A percentile compares a stretch with the other conserved stretches of the same genome.
Evolutionary conservation across 805 yeast genomes (phyloP).

Genomic region (Allodekkera sacchari): DNA sequence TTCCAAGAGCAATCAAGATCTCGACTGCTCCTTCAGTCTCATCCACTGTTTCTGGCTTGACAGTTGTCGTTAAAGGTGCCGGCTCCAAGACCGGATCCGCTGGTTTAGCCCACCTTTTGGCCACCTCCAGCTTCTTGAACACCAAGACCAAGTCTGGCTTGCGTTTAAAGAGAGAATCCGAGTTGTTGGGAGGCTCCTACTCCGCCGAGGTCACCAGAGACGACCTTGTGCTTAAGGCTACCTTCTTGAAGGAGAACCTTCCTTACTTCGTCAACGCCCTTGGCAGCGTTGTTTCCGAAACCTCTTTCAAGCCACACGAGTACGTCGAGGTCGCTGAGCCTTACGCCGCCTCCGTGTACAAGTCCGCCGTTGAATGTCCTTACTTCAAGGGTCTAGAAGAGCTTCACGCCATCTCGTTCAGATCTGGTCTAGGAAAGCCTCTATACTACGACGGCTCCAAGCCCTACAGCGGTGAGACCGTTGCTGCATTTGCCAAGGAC

Average conservation of each 20-base stretch:
- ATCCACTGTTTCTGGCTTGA: conserved; percentile 63
- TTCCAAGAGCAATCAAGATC: conserved; percentile 37
- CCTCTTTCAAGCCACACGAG: conserved; percentile 79
- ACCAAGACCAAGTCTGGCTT: conserved; percentile 79
- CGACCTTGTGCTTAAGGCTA: conserved; percentile 67
- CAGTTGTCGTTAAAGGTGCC: conserved; percentile 71
- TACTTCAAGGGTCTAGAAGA: conserved; percentile 62
- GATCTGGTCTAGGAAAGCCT: conserved; percentile 82
- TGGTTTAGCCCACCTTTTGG: conserved; percentile 80
- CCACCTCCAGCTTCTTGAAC: conserved; percentile 78
- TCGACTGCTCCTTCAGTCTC: conserved; percentile 35
- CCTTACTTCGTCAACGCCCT: conserved; percentile 88
- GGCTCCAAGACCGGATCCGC: conserved; percentile 72
- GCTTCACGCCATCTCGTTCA: conserved; percentile 74
- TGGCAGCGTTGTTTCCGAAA: conserved; percentile 61
- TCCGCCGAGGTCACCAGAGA: conserved; percentile 73
- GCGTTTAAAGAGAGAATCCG: conserved; percentile 90
- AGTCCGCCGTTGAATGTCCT: conserved; percentile 43
- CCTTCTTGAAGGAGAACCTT: conserved; percentile 77
- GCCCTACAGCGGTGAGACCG: conserved; percentile 51
- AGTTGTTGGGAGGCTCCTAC: conserved; percentile 82
- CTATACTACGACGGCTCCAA: conserved; percentile 61
- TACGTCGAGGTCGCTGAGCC: conserved; percentile 76
- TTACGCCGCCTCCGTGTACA: conserved; percentile 56
- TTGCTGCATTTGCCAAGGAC: conserved; percentile 56